Base-by-base conservation (phyloP, 2,329 filamentous ascomycete species). In the Dichotomopilus funicola region DNA sequence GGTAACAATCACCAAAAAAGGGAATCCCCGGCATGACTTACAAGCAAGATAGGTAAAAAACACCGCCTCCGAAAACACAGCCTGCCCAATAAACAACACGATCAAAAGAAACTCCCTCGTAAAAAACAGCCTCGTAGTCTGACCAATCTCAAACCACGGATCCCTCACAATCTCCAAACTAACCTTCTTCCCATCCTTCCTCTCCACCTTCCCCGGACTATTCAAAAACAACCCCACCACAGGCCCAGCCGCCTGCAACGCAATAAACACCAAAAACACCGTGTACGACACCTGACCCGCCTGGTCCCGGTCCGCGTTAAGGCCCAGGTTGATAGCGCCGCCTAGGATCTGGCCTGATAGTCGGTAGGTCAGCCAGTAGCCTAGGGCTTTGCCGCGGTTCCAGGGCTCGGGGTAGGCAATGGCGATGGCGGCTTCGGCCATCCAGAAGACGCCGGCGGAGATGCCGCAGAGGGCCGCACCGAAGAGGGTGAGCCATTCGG, bases 301-400 rank as follows among this genome's bases (percentile, higher is more conserved):
- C 46, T 49, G 35, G 46, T 49, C 19, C 13, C 35, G 35, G 46
- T 40, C 35, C 6, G 46, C 46, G 19, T 49, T 49, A 1, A 49
- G 35, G 46, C 46, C 46, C 10, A 49, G 46, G 35, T 49, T 49
- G 36, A 49, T 49, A 6, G 46, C 46, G 46, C 46, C 46, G 35
- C 46, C 46, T 19, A 49, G n/a, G 46, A 49, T 49, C 34, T 49
- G 46, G 13, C 46, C 46, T 8, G 10, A 13, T 3, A 49, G 46
- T 8, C 46, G 46, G 46, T 31, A 49, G n/a, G 46, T 49, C 46
- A 49, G 46, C 46, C 46, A 49, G 46, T 49, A 49, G n/a, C 46
- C 46, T 3, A 49, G 36, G 35, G 46, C 46, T 13, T 49, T 49
- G 36, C 46, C 46, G 34, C 46, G 35, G 36, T 49, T 49, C 46